Base-by-base conservation (phyloP, 805 yeast species). In the Ascoidea asiatica region DNA sequence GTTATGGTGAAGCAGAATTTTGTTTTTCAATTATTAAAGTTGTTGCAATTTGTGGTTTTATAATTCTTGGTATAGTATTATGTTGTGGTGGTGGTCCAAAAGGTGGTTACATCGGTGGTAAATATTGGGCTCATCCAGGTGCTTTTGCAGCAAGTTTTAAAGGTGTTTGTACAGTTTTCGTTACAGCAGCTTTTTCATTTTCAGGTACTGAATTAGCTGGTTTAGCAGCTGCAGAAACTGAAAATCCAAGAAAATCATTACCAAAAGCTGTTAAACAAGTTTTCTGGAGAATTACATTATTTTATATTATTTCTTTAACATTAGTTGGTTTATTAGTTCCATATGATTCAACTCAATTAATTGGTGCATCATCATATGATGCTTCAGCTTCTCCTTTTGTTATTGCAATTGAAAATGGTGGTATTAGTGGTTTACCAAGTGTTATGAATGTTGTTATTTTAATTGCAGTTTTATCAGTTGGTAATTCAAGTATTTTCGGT, bases 191-290 rank as follows among this genome's bases (percentile, higher is more conserved):
- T 0, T 84, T 81, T 58, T 72, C 86, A 8, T 84, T 77, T 56
- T 75, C 82, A 38, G 90, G 90, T 47, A 73, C 85, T 17, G 92
- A 83, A 61, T 65, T 83, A 52, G 73, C 75, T 37, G 85, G 87
- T 43, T 67, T 83, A 38, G 82, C 88, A 8, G 83, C 89, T 29
- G 89, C 89, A 6, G 94, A 84, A 60, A 69, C 86, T 20, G 71
- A 62, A 35, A 74, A 81, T 58, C 90, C 92, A 40, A 66, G 81
- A 52, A 67, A 66, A 45, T 62, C 82, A 2, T 69, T 82, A 45
- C 92, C 90, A 36, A 69, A 71, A 43, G 89, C 90, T 39, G 75
- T 81, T 47, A 83, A 82, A 61, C 89, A 84, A 63, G 86, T 82
- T 3, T 81, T 85, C 63, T 83, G 90, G 89, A 72, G 92, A 63